Evolutionary conservation across 2,329 filamentous ascomycete genomes (phyloP), one percentile per base, ranked within the genome.

Genomic region (Trichoderma sp.): DNA sequence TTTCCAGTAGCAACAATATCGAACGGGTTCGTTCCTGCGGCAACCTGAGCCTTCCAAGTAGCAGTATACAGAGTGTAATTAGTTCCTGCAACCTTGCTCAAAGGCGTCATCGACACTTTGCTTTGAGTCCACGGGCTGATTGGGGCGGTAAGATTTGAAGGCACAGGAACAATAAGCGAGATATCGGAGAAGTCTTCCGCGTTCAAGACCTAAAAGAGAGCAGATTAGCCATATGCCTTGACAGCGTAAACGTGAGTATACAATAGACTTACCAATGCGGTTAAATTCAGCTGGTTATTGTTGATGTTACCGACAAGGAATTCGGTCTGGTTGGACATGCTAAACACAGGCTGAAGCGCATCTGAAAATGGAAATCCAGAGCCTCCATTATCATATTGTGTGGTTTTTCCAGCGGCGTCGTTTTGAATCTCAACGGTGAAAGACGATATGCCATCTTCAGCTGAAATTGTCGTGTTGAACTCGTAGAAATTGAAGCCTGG

Each of bases 1-100:
- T n/a, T 1, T 33, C 62, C 62, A 14, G 29, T 16, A 13, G 62
- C 62, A 47, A 65, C 52, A n/a, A 65, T 7, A 47, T 65, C 62
- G 14, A 65, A 65, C 1, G 62, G 52, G 16, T 33, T 27, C 5
- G 19, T 21, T 24, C 21, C 14, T 33, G 31, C 13, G 4, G 35
- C 24, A 14, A 7, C 11, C 33, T 27, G 33, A n/a, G 35, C 47
- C 27, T 47, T 37, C 62, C 62, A 65, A 27, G n/a, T 35, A 11
- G 27, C 62, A 14, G 19, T 47, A 13, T 65, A 65, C 14, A 65
- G 5, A 11, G 62, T 65, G n/a, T 33, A 47, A 2, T 57, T 47
- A 0, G 62, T 65, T 3, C 62, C 62, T 4, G 35, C 14, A n/a
- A 65, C 33, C 27, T 35, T 57, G 6, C 3, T 11, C 35, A 57